Evolutionary conservation across 192 early-diverging fungal species (phyloP).

Genomic region (Coemansia sp.): DNA sequence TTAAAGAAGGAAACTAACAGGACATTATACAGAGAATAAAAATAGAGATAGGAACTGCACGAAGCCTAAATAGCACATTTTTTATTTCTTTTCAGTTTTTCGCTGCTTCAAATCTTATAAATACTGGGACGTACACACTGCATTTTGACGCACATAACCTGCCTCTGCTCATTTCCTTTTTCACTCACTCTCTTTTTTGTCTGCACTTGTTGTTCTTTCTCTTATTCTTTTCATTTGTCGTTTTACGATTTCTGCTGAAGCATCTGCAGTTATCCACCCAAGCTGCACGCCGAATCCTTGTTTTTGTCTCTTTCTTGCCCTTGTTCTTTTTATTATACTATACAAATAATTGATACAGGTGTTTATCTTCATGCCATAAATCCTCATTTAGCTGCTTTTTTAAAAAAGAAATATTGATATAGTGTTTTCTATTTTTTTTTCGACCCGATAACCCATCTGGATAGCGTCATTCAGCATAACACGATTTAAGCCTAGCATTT

Average conservation of each 20-base stretch:
- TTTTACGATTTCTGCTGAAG: neutral
- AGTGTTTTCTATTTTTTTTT: neutral
- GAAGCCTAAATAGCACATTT: neutral
- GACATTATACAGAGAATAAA: no score
- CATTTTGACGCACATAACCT: neutral
- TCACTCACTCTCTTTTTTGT: neutral
- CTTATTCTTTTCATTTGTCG: neutral
- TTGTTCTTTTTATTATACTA: neutral
- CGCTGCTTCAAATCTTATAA: neutral
- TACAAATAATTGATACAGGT: neutral
- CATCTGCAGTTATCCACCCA: neutral
- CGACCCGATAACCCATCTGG: neutral
- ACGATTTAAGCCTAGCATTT: neutral
- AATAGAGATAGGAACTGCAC: neutral
- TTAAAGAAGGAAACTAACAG: neutral
- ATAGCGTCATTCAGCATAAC: conserved; percentile 1
- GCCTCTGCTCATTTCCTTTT: neutral
- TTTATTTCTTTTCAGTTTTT: neutral
- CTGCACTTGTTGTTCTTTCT: neutral
- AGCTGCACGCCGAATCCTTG: neutral
- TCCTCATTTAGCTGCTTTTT: neutral
- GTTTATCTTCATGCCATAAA: neutral
- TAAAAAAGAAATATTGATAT: neutral
- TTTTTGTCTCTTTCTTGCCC: no score
- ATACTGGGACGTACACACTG: neutral